Percentiles rank a stretch among this genome's conserved stretches.
phyloP scores from a whole-genome alignment of 1,139 yeast species.

The Taphrina deformans region DNA sequence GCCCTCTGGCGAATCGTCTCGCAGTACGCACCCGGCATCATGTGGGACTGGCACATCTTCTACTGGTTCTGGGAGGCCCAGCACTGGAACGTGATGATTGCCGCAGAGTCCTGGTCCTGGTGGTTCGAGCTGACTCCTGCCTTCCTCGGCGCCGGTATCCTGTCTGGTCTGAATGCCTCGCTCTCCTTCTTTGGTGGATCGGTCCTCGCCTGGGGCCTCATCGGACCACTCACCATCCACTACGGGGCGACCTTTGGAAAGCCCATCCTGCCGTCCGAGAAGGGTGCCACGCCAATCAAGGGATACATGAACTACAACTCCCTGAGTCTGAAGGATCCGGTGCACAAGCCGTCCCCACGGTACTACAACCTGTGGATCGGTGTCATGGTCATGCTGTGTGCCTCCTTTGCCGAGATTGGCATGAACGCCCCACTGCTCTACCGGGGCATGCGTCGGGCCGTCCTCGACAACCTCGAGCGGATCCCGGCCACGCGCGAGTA shows the following conservation, averaged over 20 bases:
- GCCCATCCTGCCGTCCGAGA: constrained; percentile 3
- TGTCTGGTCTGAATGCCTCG: constrained; percentile 34
- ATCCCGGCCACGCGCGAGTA: constrained; percentile 20
- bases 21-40: constrained; percentile 31
- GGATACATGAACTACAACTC: constrained; percentile 26
- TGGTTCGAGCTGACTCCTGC: constrained; percentile 32
- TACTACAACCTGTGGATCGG: constrained; percentile 36
- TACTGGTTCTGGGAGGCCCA: constrained; percentile 30
- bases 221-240: constrained; percentile 30
- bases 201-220: constrained; percentile 33
- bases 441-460: constrained; percentile 22
- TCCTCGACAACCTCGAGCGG: constrained; percentile 15
- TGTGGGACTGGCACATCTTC: constrained; percentile 34
- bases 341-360: constrained; percentile 34
- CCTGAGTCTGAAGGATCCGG: constrained; percentile 21
- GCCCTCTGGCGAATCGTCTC: constrained; percentile 28
- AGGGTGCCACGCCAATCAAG: neutral
- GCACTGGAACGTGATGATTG: constrained; percentile 16
- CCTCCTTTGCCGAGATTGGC: constrained; percentile 35
- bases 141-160: constrained; percentile 34
- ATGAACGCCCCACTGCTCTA: constrained; percentile 29
- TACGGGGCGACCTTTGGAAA: constrained; percentile 21
- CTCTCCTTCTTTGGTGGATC: constrained; percentile 35
- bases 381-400: constrained; percentile 35
- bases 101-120: constrained; percentile 33